Evolutionary conservation across 208 protist species (phyloP).

Genomic region (Borovskyia barvae): DNA sequence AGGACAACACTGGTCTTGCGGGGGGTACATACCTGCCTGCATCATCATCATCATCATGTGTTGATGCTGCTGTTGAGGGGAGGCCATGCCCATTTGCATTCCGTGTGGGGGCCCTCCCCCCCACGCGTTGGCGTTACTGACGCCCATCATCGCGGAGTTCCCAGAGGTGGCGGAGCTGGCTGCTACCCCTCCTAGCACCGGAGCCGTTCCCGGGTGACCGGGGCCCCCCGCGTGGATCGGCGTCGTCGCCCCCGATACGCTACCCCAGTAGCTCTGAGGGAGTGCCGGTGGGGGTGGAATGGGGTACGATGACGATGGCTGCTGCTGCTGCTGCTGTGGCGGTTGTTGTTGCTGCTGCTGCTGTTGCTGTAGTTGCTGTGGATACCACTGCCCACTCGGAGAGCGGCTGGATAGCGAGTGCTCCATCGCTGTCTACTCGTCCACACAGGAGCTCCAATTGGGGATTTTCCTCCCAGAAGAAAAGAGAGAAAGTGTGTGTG

Average conservation of each 20-base stretch:
- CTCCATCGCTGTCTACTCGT: constrained; percentile 3
- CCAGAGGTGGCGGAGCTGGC: neutral
- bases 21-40: constrained; percentile 14
- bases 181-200: neutral
- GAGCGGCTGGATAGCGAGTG: constrained; percentile 27
- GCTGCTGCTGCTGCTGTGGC: neutral
- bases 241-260: constrained; percentile 4
- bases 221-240: too few species aligned
- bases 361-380: constrained; percentile 23
- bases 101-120: neutral
- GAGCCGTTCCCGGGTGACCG: too few species aligned
- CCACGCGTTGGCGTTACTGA: constrained; percentile 11
- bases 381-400: constrained; percentile 43
- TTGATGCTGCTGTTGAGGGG: constrained; percentile 19
- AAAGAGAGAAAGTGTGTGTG: neutral
- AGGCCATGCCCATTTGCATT: constrained; percentile 5
- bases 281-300: neutral
- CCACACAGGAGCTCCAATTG: neutral
- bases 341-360: constrained; percentile 19
- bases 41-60: too few species aligned
- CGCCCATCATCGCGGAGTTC: constrained; percentile 18
- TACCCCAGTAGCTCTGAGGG: constrained; percentile 20
- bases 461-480: neutral
- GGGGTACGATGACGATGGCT: neutral
- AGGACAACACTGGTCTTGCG: constrained; percentile 21